These are phyloP conservation scores for Monilinia vaccinii-corymbosi DNA, from an alignment of 2,329 filamentous ascomycete genomes.

Conservation along the genomic window DNA sequence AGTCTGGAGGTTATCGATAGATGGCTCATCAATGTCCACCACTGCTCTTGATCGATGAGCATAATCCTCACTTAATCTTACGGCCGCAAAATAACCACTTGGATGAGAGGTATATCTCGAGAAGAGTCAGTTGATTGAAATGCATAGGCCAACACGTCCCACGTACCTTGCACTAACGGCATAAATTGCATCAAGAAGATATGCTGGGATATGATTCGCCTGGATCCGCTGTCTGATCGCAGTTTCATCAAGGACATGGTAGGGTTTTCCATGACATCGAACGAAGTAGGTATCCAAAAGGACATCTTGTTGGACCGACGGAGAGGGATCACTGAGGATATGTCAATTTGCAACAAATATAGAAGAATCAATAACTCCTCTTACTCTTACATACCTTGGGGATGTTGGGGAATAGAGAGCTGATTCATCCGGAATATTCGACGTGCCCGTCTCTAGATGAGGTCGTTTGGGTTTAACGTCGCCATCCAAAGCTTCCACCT, in stretches of 20 bases:
- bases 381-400: conserved; percentile 29
- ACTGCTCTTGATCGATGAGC: conserved; percentile 58
- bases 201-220: conserved; percentile 41
- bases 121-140: conserved; percentile 14
- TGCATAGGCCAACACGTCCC: background rate
- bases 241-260: conserved; percentile 70
- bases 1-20: conserved; percentile 67
- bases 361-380: background rate
- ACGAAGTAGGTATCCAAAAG: conserved; percentile 73
- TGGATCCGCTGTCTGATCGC: conserved; percentile 64
- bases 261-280: conserved; percentile 73
- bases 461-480: conserved; percentile 32
- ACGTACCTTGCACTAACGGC: conserved; percentile 53
- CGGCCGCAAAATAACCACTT: conserved; percentile 56
- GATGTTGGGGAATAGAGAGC: conserved; percentile 37
- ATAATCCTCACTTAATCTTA: conserved; percentile 63
- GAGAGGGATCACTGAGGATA: conserved; percentile 36
- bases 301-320: conserved; percentile 46
- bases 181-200: conserved; percentile 48
- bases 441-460: conserved; percentile 30
- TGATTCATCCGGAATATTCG: conserved; percentile 31
- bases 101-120: conserved; percentile 60
- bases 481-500: conserved; percentile 21
- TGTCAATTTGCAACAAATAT: background rate
- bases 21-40: conserved; percentile 73